Conservation (phyloP, 805 yeast species). For the Yarrowia sp. region DNA sequence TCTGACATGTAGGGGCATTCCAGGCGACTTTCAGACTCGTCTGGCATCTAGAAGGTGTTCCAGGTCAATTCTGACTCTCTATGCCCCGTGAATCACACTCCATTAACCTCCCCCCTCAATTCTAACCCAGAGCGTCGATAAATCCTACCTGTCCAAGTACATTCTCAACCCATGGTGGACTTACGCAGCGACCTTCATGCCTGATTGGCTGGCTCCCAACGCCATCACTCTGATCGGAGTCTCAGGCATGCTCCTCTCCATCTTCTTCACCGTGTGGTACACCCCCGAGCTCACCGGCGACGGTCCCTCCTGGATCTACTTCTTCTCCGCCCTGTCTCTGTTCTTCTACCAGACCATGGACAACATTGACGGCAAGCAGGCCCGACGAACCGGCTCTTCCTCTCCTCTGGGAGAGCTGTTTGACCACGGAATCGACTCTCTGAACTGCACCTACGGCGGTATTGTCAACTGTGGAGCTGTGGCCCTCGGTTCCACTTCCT, state of each 20-base stretch:
- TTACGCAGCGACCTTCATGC: slow-evolving; percentile 78
- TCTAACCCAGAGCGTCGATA: slow-evolving; percentile 63
- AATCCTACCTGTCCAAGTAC: slow-evolving; percentile 77
- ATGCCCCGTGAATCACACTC: too few relatives aligned
- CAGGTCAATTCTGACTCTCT: too few relatives aligned
- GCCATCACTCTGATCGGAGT: slow-evolving; percentile 85
- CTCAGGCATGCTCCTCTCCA: slow-evolving; percentile 67
- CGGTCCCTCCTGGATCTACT: slow-evolving; percentile 80
- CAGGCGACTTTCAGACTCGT: too few relatives aligned
- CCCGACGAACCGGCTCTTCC: slow-evolving; percentile 89
- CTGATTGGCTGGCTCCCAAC: slow-evolving; percentile 93
- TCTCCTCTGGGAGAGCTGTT: slow-evolving; percentile 96
- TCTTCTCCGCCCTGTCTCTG: slow-evolving; percentile 78
- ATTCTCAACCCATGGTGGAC: slow-evolving; percentile 88
- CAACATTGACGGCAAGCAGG: slow-evolving; percentile 97
- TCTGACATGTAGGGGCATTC: too few relatives aligned
- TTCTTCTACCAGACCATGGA: slow-evolving; percentile 96
- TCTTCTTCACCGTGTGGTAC: slow-evolving; percentile 66
- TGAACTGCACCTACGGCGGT: slow-evolving; percentile 81
- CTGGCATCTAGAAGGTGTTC: too few relatives aligned
- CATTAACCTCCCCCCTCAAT: too few relatives aligned
- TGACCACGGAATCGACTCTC: slow-evolving; percentile 83
- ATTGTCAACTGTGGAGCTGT: slow-evolving; percentile 77
- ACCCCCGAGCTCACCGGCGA: slow-evolving; percentile 70
- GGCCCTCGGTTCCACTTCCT: slow-evolving; percentile 78